These are phyloP conservation scores for Tremella yokohamensis DNA, from an alignment of 768 basidiomycete species.

Conservation along the genomic window DNA sequence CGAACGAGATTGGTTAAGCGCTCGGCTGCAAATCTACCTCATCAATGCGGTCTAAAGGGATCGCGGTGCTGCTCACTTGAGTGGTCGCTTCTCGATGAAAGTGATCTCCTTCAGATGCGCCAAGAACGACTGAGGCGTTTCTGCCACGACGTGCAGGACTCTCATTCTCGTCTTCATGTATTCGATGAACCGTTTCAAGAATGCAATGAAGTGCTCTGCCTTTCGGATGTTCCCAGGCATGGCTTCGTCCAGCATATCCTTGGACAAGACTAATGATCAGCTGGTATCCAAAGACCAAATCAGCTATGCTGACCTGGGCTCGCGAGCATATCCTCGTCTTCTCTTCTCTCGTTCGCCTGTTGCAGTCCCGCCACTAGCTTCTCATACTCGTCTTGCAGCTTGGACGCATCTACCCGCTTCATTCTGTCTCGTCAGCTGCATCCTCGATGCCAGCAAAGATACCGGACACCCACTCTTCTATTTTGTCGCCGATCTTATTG, in stretches of 20 bases:
- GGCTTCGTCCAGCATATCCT: constrained; percentile 90
- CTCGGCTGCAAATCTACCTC: constrained; percentile 85
- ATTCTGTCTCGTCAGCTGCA: constrained; percentile 63
- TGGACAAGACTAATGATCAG: constrained; percentile 58
- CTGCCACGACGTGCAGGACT: constrained; percentile 97
- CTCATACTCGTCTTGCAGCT: constrained; percentile 93
- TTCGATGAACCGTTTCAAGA: constrained; percentile 95
- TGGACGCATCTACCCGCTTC: constrained; percentile 85
- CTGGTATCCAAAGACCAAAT: constrained; percentile 45
- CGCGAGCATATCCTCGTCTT: constrained; percentile 77
- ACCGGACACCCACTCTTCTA: constrained; percentile 95
- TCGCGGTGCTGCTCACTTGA: constrained; percentile 60
- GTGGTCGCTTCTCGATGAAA: constrained; percentile 88
- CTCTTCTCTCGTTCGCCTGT: constrained; percentile 60
- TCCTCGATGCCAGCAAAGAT: too few species aligned
- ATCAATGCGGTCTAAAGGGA: background rate
- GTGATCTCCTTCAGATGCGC: constrained; percentile 99
- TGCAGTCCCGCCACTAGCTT: constrained; percentile 91
- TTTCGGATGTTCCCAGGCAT: constrained; percentile 97
- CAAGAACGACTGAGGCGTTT: constrained; percentile 92
- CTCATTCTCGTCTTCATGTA: constrained; percentile 99
- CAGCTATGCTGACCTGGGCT: constrained; percentile 65
- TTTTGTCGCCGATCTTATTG: constrained; percentile 76
- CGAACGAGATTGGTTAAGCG: constrained; percentile 88
- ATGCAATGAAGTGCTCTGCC: constrained; percentile 98